Base-by-base conservation (phyloP, 2,329 filamentous ascomycete genomes). In the Pseudogymnoascus sp. region DNA sequence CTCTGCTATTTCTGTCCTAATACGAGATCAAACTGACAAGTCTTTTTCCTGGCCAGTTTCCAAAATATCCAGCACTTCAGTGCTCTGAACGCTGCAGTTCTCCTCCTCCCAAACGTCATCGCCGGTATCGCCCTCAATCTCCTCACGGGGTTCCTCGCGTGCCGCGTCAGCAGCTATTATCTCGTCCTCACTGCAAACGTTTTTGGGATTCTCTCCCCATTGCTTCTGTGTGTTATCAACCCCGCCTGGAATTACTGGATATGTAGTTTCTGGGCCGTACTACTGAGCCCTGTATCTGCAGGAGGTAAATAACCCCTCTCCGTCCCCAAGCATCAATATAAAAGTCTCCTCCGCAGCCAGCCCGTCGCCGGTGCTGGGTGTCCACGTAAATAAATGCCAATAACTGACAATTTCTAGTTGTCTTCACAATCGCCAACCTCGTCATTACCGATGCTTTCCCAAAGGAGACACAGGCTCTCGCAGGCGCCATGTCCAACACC, bases 181-280 rank as follows among this genome's bases (percentile, higher is more conserved):
- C 71, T 81, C 4, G 73, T 79, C 4, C 62, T 83, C 6, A 75
- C 75, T 63, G 76, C 79, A 4, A 66, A 73, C 0, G 6, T 60
- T 22, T 38, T 60, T 26, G 31, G 56, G 6, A 38, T 38, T 19
- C 6, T 60, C 22, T 74, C 80, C 0, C 82, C 82, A 0, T 69
- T 85, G 3, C 72, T 85, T 2, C 84, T 85, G 82, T 83, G 82
- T 0, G 50, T 84, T 2, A 75, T 80, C 16, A 69, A 79, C 3
- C 78, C 81, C 0, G 60, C 67, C 0, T 81, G 78, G 78, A 70
- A 76, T 1, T 86, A 84, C 68, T 85, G 82, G 81, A 70, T 71
- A 33, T 75, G 72, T 61, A 76, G 75, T 6, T 81, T 81, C 62
- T 66, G 78, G 16, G 75, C 73, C 1, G 26, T 61, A 4, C 14